Conservation (phyloP, 1,139 yeast genomes). For the Suhomyces atakaporum region DNA sequence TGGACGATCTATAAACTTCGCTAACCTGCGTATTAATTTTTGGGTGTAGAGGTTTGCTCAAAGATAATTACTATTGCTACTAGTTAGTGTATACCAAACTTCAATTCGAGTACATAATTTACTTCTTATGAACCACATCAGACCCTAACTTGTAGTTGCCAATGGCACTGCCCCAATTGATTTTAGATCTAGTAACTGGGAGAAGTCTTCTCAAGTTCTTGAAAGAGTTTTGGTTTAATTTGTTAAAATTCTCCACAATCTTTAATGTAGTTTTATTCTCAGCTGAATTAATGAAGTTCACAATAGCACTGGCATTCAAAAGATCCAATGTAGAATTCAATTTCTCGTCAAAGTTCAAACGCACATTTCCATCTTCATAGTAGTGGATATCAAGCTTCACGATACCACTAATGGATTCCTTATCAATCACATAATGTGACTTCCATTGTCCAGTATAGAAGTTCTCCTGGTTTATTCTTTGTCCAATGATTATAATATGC, state of each 20-base stretch:
- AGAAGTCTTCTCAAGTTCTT: conserved; percentile 85
- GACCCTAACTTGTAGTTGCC: conserved; percentile 88
- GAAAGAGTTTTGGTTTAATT: conserved; percentile 77
- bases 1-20: conserved; percentile 60
- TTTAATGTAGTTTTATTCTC: conserved; percentile 65
- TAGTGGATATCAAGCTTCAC: conserved; percentile 80
- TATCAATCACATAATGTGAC: conserved; percentile 55
- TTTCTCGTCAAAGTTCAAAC: conserved; percentile 60
- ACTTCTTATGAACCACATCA: conserved; percentile 56
- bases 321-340: conserved; percentile 23
- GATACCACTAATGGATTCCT: conserved; percentile 49
- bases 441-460: conserved; percentile 92
- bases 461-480: conserved; percentile 71
- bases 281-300: conserved; percentile 53
- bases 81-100: neutral
- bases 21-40: neutral
- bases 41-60: too few species aligned
- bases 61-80: too few species aligned
- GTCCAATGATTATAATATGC: conserved; percentile 57
- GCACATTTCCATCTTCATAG: conserved; percentile 94
- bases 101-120: neutral
- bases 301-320: conserved; percentile 35
- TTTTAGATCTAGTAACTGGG: conserved; percentile 88
- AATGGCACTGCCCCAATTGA: conserved; percentile 94
- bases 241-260: conserved; percentile 64